These are phyloP conservation scores for Darksidea phi DNA, from an alignment of 495 filamentous ascomycete genomes.

Conservation along the genomic window DNA sequence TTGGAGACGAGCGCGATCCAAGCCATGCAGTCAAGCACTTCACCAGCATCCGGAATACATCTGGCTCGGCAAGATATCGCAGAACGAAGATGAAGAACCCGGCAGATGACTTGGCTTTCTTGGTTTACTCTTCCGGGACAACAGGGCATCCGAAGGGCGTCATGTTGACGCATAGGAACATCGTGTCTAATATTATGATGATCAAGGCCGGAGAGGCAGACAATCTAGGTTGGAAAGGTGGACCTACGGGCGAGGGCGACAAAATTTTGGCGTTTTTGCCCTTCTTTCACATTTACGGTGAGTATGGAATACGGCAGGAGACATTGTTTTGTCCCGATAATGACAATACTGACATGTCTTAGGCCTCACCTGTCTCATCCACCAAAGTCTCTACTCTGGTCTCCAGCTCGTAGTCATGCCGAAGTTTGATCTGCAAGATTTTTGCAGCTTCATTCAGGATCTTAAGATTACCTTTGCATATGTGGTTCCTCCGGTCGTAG, in stretches of 20 bases:
- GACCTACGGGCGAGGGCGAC: constrained; percentile 64
- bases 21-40: constrained; percentile 69
- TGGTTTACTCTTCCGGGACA: constrained; percentile 86
- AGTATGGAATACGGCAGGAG: constrained; percentile 14
- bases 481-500: constrained; percentile 80
- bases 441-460: constrained; percentile 72
- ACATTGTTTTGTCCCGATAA: no score
- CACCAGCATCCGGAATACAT: constrained; percentile 62
- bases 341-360: constrained; percentile 11
- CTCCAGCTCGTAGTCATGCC: constrained; percentile 70
- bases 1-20: constrained; percentile 71
- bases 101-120: constrained; percentile 61
- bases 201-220: constrained; percentile 57
- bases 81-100: constrained; percentile 51
- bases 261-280: constrained; percentile 76
- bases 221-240: constrained; percentile 60
- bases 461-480: constrained; percentile 75
- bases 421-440: constrained; percentile 78
- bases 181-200: constrained; percentile 68
- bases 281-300: constrained; percentile 91
- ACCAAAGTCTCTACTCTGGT: constrained; percentile 66
- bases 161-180: constrained; percentile 80
- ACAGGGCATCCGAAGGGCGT: constrained; percentile 92
- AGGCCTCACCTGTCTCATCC: constrained; percentile 58
- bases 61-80: constrained; percentile 50